These are phyloP conservation scores for Pittosporum tobira DNA, from an alignment of 129 eudicot species.

Conservation along the genomic window DNA sequence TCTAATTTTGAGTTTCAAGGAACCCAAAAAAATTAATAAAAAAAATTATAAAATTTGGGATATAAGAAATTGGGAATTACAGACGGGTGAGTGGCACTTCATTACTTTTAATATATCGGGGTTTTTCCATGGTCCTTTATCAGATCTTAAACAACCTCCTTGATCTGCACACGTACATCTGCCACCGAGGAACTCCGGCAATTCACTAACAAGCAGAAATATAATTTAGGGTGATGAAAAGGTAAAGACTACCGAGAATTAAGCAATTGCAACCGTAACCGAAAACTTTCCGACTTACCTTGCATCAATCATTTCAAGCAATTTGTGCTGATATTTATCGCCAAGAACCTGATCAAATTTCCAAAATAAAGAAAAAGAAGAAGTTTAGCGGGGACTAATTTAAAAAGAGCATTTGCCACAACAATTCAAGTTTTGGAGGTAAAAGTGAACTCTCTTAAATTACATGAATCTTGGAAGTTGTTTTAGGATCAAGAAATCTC, in stretches of 20 bases:
- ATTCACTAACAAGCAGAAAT: constrained; percentile 31
- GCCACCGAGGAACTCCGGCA: constrained; percentile 78
- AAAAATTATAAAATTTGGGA: too few relatives aligned
- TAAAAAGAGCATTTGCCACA: too few relatives aligned
- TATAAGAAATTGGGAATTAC: too few relatives aligned
- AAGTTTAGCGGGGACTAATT: too few relatives aligned
- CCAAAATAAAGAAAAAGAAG: not conserved
- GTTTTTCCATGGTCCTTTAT: constrained; percentile 78
- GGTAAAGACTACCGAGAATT: constrained; percentile 4
- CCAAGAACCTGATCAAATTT: constrained; percentile 48
- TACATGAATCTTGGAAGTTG: constrained; percentile 70
- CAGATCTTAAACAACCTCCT: constrained; percentile 60
- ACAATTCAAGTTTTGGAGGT: not conserved
- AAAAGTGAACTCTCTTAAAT: constrained; percentile 9
- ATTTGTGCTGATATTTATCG: constrained; percentile 43
- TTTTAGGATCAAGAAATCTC: too few relatives aligned
- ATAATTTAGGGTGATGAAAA: not conserved
- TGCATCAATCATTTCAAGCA: constrained; percentile 69
- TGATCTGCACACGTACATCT: constrained; percentile 48
- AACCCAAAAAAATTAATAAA: too few relatives aligned
- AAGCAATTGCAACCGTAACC: too few relatives aligned
- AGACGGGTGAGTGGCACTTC: not conserved
- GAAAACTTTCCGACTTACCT: constrained; percentile 27
- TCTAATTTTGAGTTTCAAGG: too few relatives aligned
- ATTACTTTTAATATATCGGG: constrained; percentile 41